Base-by-base conservation (phyloP, 176 grass and related monocot species). In the Lolium perenne region DNA sequence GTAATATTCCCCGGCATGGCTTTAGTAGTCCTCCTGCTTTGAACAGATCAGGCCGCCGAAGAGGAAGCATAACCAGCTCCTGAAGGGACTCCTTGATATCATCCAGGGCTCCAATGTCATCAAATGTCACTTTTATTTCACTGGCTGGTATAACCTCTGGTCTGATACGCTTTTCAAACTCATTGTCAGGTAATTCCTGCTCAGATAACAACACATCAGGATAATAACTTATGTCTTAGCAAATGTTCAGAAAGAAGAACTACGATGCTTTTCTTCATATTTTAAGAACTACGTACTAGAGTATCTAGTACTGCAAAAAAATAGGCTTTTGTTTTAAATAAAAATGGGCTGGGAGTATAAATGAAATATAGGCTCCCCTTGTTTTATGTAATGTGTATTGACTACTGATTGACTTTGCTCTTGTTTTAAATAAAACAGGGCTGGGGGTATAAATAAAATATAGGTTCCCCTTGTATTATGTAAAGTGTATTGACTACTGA, bases 71-170 rank as follows among this genome's bases (percentile, higher is more conserved):
- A n/a, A 99, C 94, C 46, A 99, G 43, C 71, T 99, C 97, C 72
- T 97, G 97, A 76, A 99, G 90, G 2, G 97, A 99, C 64, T 99
- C 97, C 82, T 99, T 99, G 73, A 97, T 99, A 47, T 99, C 97
- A 62, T 88, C 84, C 65, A 99, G 71, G 18, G 97, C 94, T 74
- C 97, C 97, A 74, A 99, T 97, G 74, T 99, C 97, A 87, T 99
- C 92, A 69, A 99, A 99, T 53, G 92, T 97, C 61, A 99, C 94
- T 71, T 94, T 94, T 83, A 97, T 90, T 51, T 99, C 92, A 90
- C 49, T 87, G 1, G 97, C 90, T 77, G 92, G 97, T 84, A 97
- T 97, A 40, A 99, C 94, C 89, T 97, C 94, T 51, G 94, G 90
- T 41, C 97, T 92, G 77, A 99, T 92, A 16, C 94, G 92, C 80